Conservation (phyloP, 2,329 filamentous ascomycete species). For the Colletotrichum sp. region DNA sequence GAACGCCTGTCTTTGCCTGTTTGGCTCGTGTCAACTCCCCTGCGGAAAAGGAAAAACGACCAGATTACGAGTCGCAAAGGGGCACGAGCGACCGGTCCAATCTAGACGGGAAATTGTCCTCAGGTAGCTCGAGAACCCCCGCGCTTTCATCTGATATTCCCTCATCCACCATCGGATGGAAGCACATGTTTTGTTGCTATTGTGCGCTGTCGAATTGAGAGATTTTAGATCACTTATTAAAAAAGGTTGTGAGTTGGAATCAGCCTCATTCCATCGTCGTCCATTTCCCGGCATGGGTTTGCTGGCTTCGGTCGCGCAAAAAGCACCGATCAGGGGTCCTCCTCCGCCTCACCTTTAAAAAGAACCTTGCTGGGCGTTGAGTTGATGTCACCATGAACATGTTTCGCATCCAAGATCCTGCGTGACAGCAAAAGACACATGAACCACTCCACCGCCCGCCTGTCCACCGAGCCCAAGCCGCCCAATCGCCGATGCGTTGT, state of each 20-base stretch:
- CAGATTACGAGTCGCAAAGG: constrained; percentile 11
- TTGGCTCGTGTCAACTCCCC: background rate
- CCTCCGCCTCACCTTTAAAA: background rate
- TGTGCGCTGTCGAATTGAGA: background rate
- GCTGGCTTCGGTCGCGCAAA: background rate
- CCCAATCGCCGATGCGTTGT: constrained; percentile 10
- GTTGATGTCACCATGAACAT: background rate
- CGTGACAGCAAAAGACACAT: background rate
- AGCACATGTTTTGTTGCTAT: background rate
- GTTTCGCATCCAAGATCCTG: background rate
- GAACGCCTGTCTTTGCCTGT: background rate
- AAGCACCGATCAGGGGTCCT: background rate
- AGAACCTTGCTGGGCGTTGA: background rate
- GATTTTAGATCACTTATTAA: background rate
- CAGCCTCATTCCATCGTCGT: background rate
- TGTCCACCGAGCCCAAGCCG: background rate
- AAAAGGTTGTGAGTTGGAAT: background rate
- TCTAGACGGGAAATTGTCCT: constrained; percentile 16
- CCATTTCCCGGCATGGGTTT: background rate
- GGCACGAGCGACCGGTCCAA: constrained; percentile 7
- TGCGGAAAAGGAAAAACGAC: background rate
- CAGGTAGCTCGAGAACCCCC: constrained; percentile 7
- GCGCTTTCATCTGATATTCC: background rate
- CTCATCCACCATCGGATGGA: background rate
- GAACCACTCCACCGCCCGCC: background rate